Evolutionary conservation across 805 yeast genomes (phyloP), one percentile per base, ranked within the genome.

Genomic region (Saccharomycopsis sp.): DNA sequence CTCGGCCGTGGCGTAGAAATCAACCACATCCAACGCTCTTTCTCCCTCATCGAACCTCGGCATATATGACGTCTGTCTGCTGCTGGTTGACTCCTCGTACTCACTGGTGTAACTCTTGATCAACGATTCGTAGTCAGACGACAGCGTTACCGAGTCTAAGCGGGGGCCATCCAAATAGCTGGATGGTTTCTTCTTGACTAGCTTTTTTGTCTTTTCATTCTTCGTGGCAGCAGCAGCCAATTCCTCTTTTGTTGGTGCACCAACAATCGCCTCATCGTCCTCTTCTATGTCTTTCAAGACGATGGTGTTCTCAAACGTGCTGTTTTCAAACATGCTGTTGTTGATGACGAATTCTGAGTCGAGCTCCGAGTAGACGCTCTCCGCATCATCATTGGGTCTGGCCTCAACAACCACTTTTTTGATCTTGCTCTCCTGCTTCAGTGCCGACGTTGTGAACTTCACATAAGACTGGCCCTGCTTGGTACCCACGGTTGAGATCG

Each of bases 321-420:
- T n/a, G 8, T 13, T 8, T 9, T 34, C 40, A 7, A 4, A 9
- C 15, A 34, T 34, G 9, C 23, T 31, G 4, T 34, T 21, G 13
- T 41, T 45, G 20, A 45, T 41, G 15, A 38, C 35, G 22, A 42
- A 34, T 17, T 29, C 39, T 7, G 39, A 38, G 20, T 42, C 46
- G 15, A 27, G 37, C 22, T 42, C 41, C 5, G 39, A 36, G 34
- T 34, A 36, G 3, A 33, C 39, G 30, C 41, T 34, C n/a, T 37
- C 33, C 23, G 13, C 30, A n/a, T 38, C 42, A 26, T 17, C n/a
- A n/a, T n/a, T n/a, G n/a, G 30, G 26, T 22, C 8, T 37, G 7
- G 23, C 8, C 15, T 34, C 12, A 4, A 27, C 15, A 19, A 13
- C 23, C 8, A 20, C 43, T 12, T 32, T 30, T 4, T 38, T 35